phyloP scores from a whole-genome alignment of 73 alveolate genomes.

The Blepharisma japonicum region DNA sequence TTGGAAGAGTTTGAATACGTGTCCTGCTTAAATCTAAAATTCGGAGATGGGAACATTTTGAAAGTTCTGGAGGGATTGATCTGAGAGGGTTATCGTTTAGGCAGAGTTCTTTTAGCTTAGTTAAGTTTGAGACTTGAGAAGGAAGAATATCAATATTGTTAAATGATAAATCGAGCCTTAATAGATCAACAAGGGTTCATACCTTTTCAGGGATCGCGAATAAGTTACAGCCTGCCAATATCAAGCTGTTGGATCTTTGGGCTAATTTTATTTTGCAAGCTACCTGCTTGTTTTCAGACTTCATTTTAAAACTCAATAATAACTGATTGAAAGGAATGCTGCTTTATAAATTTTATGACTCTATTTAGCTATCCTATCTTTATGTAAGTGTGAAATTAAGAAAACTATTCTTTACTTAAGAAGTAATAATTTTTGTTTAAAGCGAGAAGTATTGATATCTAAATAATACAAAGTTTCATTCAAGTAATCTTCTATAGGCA shows the following conservation, averaged over 20 bases:
- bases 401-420: too few relatives aligned
- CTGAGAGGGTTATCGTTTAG: constrained; percentile 29
- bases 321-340: too few relatives aligned
- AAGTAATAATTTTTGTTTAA: too few relatives aligned
- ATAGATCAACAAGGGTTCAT: neutral
- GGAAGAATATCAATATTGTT: constrained; percentile 4
- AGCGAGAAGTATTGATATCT: too few relatives aligned
- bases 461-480: too few relatives aligned
- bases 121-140: neutral
- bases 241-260: constrained; percentile 5
- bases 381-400: too few relatives aligned
- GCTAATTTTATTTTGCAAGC: constrained; percentile 11
- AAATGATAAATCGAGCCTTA: neutral
- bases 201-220: constrained; percentile 13
- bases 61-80: constrained; percentile 16
- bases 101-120: constrained; percentile 27
- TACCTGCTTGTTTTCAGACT: neutral
- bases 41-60: neutral
- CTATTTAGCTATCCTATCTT: too few relatives aligned
- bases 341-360: too few relatives aligned
- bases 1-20: constrained; percentile 9
- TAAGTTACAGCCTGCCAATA: neutral
- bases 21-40: constrained; percentile 12
- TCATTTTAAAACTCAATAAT: too few relatives aligned
- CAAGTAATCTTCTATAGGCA: too few relatives aligned